Base-by-base conservation (phyloP, 768 basidiomycete genomes). In the Russula ochroleuca region DNA sequence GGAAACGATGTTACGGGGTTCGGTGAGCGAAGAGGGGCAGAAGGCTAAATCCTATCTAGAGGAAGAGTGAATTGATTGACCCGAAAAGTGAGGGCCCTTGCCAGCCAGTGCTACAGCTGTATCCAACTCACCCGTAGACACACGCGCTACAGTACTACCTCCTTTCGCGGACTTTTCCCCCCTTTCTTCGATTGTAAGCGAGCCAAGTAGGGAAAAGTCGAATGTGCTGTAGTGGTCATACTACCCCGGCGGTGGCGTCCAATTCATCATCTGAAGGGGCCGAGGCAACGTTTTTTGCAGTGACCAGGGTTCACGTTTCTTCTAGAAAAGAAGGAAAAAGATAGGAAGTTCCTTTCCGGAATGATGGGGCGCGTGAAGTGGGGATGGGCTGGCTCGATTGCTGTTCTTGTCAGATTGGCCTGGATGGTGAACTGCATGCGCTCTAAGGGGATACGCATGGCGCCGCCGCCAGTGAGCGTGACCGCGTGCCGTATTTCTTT, bases 381-480 rank as follows among this genome's bases (percentile, higher is more conserved):
- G 10, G 15, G 15, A 23, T 2, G 25, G 23, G 19, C 9, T 23
- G 38, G 11, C 1, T 1, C 23, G 25, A 54, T 40, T 57, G 28
- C 54, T 56, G 57, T 50, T 63, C 49, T 8, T 35, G 55, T 51
- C 21, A 23, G 56, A 53, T 58, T 23, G n/a, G 28, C 8, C 8
- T 47, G 19, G 61, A 51, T 50, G 55, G 31, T 5, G 33, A 35
- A 21, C 31, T 23, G 15, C 11, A 15, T 15, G 57, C 15, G 25
- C 57, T 19, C 19, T 3, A 63, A 37, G 62, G 62, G 38, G 62
- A 52, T 63, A 58, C 10, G 43, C 13, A 48, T 48, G 23, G 23
- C 47, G 21, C 47, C 14, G 17, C 28, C 10, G 35, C 3, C 35
- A 6, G 43, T 19, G n/a, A 15, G 7, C n/a, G 28, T 28, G 43